These are phyloP conservation scores for Brachypodium distachyon DNA, from an alignment of 202 grass and related monocot genomes.

Conservation along the genomic window DNA sequence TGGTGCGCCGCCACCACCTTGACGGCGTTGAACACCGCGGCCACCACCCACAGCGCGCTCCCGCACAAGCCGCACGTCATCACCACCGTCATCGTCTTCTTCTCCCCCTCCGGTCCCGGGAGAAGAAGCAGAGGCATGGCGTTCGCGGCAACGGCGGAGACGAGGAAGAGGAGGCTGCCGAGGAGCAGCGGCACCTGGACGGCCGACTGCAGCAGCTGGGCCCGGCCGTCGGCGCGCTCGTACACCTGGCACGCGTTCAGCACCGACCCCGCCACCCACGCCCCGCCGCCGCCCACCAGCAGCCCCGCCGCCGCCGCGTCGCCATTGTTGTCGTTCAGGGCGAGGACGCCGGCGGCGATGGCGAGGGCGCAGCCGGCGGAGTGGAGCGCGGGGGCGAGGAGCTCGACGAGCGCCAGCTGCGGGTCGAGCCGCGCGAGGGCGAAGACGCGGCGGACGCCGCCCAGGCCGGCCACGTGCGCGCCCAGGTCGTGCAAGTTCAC, in stretches of 20 bases:
- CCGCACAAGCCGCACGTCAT: conserved; percentile 44
- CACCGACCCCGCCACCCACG: conserved; percentile 54
- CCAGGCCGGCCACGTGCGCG: conserved; percentile 59
- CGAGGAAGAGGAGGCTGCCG: conserved; percentile 72
- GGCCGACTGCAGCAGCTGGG: conserved; percentile 69
- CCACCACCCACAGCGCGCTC: conserved; percentile 58
- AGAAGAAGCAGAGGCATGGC: too few species aligned
- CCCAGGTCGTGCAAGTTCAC: conserved; percentile 67
- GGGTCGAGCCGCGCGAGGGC: conserved; percentile 46
- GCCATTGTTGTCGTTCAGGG: too few species aligned
- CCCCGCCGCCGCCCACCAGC: conserved; percentile 43
- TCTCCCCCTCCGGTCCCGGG: conserved; percentile 15
- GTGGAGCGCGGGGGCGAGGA: conserved; percentile 51
- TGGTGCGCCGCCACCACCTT: conserved; percentile 72
- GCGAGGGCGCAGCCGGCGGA: conserved; percentile 26
- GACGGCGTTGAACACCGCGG: conserved; percentile 43
- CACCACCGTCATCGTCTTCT: conserved; percentile 49
- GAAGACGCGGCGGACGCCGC: conserved; percentile 44
- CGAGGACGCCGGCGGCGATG: conserved; percentile 28
- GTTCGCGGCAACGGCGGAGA: conserved; percentile 41
- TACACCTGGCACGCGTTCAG: conserved; percentile 77
- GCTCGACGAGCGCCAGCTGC: conserved; percentile 74
- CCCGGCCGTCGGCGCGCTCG: conserved; percentile 58
- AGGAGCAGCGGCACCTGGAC: conserved; percentile 64
- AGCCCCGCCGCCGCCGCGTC: conserved; percentile 32